Evolutionary conservation across 2,329 filamentous ascomycete genomes (phyloP), one percentile per base, ranked within the genome.

Genomic region (Alternaria infectoria): DNA sequence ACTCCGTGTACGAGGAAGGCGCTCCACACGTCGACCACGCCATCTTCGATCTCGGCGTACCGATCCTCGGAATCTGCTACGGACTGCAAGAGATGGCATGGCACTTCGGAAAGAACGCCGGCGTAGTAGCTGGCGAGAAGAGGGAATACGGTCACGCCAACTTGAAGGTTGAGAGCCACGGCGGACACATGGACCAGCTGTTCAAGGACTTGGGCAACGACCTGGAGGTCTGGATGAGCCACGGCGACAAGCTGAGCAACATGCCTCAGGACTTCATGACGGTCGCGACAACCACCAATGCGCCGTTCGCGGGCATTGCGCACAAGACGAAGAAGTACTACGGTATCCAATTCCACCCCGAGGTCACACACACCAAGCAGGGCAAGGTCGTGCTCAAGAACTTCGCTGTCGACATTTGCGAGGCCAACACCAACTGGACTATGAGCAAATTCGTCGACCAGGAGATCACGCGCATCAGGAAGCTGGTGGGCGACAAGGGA

Each of bases 271-370:
- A 85, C 44, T 97, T 97, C 77, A 82, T 87, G 63, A 89, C 86
- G 15, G 88, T 97, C 71, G 93, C 91, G 54, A 90, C 85, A 5
- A 95, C 93, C 3, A 77, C 84, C 54, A 96, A 96, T 82, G 89
- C 91, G 1, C 88, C 90, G 23, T 97, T 87, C 71, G 94, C 94
- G 11, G 93, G 88, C 62, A 96, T 95, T 71, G 91, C 90, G 17
- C 91, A 93, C 77, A 76, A 88, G 77, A 81, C 81, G 9, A 88
- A 90, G 83, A 89, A 89, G 25, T 89, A 92, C 70, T 97, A 89
- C 74, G 92, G 91, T 58, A 87, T 97, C 50, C 94, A 97, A 77
- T 95, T 97, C 79, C 94, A 97, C 80, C 93, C 94, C 1, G 94
- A 97, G 79, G 87, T 97, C 58, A 90, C 87, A 13, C 89, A 93